Conservation (phyloP, 805 yeast genomes). For the Pichia thaimueangensis region DNA sequence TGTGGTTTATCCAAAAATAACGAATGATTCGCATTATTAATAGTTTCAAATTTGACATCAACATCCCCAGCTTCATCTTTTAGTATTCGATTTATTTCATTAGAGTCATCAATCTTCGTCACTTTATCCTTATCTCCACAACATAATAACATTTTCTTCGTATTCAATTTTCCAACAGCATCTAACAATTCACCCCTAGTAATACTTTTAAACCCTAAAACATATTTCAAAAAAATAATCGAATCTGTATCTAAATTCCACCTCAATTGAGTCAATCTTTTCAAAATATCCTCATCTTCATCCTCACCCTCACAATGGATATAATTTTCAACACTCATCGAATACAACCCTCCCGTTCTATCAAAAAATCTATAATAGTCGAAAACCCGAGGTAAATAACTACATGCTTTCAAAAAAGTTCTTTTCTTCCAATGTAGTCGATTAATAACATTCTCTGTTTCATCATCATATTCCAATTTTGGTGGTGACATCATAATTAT, state of each 20-base stretch:
- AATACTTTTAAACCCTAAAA: conserved; percentile 43
- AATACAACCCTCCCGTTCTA: conserved; percentile 54
- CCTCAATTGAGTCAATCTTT: conserved; percentile 52
- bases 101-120: conserved; percentile 33
- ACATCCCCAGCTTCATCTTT: conserved; percentile 27
- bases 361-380: conserved; percentile 52
- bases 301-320: conserved; percentile 27
- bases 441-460: conserved; percentile 3
- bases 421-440: conserved; percentile 16
- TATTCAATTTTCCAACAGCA: conserved; percentile 33
- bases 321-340: conserved; percentile 55
- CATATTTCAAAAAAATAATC: conserved; percentile 45
- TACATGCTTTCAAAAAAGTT: conserved; percentile 28
- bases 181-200: conserved; percentile 37
- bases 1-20: conserved; percentile 59
- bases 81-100: background rate
- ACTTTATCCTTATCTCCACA: conserved; percentile 54
- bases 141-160: conserved; percentile 43
- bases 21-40: conserved; percentile 58
- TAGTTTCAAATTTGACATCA: conserved; percentile 31
- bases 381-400: conserved; percentile 40
- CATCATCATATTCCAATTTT: conserved; percentile 11
- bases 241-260: conserved; percentile 67
- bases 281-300: conserved; percentile 26
- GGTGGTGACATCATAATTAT: conserved; percentile 46